A percentile compares a stretch with the other conserved stretches of the same genome.
Evolutionary conservation across 345 rosid genomes (phyloP).

Genomic region (Camelina sativa): DNA sequence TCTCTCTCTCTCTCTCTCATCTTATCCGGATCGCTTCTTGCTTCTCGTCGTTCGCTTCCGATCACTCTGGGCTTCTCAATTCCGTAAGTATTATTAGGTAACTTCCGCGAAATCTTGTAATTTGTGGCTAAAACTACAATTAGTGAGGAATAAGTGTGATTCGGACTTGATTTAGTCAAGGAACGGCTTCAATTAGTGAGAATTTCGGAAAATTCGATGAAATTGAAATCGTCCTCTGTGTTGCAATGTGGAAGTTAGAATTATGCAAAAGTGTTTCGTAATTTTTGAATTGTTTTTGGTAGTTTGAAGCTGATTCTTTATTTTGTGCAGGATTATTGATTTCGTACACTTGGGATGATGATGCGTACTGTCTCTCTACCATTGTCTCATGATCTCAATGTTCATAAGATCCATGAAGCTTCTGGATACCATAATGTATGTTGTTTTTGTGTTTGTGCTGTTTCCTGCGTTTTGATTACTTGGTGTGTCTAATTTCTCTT

Average conservation of each 20-base stretch:
- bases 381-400: constrained; percentile 56
- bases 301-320: constrained; percentile 10
- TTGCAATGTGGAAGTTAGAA: not conserved
- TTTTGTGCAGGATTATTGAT: constrained; percentile 29
- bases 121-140: not conserved
- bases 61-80: constrained; percentile 25
- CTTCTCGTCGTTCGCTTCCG: constrained; percentile 23
- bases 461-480: not conserved
- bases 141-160: not conserved
- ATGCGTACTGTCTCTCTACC: constrained; percentile 54
- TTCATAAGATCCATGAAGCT: constrained; percentile 49
- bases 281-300: not conserved
- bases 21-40: constrained; percentile 26
- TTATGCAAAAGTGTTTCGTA: constrained; percentile 2
- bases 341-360: constrained; percentile 46
- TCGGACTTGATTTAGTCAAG: not conserved
- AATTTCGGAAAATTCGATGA: not conserved
- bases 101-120: not conserved
- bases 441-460: not conserved
- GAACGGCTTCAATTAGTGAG: constrained; percentile 15
- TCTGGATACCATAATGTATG: constrained; percentile 44
- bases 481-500: constrained; percentile 6
- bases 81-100: not conserved
- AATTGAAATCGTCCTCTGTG: not conserved
- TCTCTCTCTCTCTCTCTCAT: not conserved